Base-by-base conservation (phyloP, 495 filamentous ascomycete species). In the Coniosporium apollinis region DNA sequence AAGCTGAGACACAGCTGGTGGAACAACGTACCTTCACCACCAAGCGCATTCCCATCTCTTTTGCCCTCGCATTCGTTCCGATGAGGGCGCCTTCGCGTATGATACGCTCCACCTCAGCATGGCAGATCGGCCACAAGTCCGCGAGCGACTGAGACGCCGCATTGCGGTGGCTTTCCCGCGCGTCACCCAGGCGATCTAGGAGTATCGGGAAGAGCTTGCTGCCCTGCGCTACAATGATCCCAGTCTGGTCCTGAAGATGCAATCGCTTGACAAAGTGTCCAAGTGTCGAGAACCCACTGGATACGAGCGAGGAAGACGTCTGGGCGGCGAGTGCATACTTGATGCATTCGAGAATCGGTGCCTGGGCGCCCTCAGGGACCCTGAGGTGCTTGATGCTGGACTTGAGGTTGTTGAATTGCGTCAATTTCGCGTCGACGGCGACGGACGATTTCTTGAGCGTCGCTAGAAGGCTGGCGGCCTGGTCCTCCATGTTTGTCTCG, bases 371-470 rank as follows among this genome's bases (percentile, higher is more conserved):
- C 37, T 84, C 79, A 25, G 81, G 79, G 17, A 91, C 79, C 59
- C 80, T 79, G 38, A 74, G 75, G 48, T 87, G 82, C 56, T 92
- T 93, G 61, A 93, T 89, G 47, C 73, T 71, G 31, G 79, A 79
- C 54, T 91, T 91, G 54, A 86, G 56, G 43, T 61, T 63, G 33
- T 72, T 81, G 33, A 92, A 61, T 22, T 71, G 69, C 32, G 71
- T 58, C 38, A 83, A 65, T 52, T 84, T 84, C 25, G 66, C 58
- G 38, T 91, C 82, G 46, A 77, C 60, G 5, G 74, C 64, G 19
- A 66, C 61, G 41, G 82, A 79, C 30, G 52, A 49, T 52, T 73
- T 78, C 48, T 74, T 76, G 38, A 87, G 64, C 31, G 72, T 60
- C 21, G 64, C 64, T 42, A 76, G 53, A 36, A 89, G 67, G 57